Conservation (phyloP, 2,329 filamentous ascomycete species). For the Lizonia empirigonia region DNA sequence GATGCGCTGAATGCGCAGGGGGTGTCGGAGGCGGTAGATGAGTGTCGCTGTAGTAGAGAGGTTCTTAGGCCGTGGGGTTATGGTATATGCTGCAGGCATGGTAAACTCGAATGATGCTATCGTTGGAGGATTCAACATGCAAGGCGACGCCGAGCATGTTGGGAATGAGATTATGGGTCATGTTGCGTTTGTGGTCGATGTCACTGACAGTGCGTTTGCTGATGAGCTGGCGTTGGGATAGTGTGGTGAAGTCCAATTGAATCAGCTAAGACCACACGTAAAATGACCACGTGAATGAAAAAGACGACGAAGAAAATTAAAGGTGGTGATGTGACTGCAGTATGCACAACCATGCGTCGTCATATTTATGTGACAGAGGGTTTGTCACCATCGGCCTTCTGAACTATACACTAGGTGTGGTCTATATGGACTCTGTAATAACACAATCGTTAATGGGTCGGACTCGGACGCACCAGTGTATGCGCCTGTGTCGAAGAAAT, state of each 20-base stretch:
- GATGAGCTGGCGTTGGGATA: constrained; percentile 10
- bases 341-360: constrained; percentile 11
- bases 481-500: constrained; percentile 28
- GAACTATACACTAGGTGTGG: constrained; percentile 27
- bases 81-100: neutral
- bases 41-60: constrained; percentile 18
- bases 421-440: constrained; percentile 25
- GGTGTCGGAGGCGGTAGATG: constrained; percentile 18
- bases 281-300: neutral
- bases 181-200: constrained; percentile 9
- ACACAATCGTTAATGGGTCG: constrained; percentile 26
- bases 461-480: constrained; percentile 18
- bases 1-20: constrained; percentile 13
- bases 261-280: neutral
- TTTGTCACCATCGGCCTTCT: constrained; percentile 6
- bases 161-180: neutral
- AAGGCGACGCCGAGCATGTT: neutral
- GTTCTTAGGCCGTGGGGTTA: neutral
- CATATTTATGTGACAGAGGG: constrained; percentile 6
- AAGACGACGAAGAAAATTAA: neutral
- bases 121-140: neutral
- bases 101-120: neutral
- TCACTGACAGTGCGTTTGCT: constrained; percentile 22
- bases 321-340: constrained; percentile 1
- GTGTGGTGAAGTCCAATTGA: neutral